These are phyloP conservation scores for Wickerhamomyces bovis DNA, from an alignment of 805 yeast genomes.

Conservation along the genomic window DNA sequence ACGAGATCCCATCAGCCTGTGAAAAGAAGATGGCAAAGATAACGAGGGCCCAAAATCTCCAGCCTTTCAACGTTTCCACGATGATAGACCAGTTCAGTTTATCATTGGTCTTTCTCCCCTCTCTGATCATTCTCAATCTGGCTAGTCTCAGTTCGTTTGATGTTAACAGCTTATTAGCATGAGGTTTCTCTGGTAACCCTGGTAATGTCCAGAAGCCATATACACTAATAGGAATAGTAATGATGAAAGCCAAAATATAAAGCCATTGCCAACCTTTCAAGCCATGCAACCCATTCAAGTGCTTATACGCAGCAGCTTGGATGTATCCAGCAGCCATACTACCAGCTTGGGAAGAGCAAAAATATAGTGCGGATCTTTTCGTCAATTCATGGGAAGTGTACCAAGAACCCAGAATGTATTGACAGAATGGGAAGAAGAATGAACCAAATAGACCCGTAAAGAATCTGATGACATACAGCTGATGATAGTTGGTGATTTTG, in stretches of 20 bases:
- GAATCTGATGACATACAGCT: slow-evolving; percentile 27
- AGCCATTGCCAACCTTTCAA: slow-evolving; percentile 47
- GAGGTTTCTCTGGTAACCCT: slow-evolving; percentile 56
- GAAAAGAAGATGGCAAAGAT: slow-evolving; percentile 31
- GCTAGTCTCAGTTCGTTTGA: slow-evolving; percentile 51
- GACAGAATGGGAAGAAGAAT: slow-evolving; percentile 27
- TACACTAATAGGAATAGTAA: slow-evolving; percentile 38
- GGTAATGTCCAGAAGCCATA: slow-evolving; percentile 52
- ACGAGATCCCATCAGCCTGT: slow-evolving; percentile 29
- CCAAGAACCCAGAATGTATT: slow-evolving; percentile 30
- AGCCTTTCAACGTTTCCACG: slow-evolving; percentile 11
- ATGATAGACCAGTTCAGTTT: slow-evolving; percentile 10
- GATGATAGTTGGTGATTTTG: slow-evolving; percentile 12
- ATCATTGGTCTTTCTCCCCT: slow-evolving; percentile 19
- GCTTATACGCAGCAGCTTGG: slow-evolving; percentile 17
- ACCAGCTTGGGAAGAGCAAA: slow-evolving; percentile 39
- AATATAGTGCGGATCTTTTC: slow-evolving; percentile 26
- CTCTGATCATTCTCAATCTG: slow-evolving; percentile 32
- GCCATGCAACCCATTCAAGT: slow-evolving; percentile 34
- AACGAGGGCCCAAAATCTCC: slow-evolving; percentile 33
- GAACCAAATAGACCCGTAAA: slow-evolving; percentile 30
- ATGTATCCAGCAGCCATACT: slow-evolving; percentile 35
- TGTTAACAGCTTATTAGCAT: slow-evolving; percentile 40
- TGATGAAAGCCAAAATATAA: slow-evolving; percentile 40
- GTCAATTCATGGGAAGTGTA: slow-evolving; percentile 29